phyloP scores from a whole-genome alignment of 23 red algal genomes.

The Cyanidiococcus yangmingshanensis region DNA sequence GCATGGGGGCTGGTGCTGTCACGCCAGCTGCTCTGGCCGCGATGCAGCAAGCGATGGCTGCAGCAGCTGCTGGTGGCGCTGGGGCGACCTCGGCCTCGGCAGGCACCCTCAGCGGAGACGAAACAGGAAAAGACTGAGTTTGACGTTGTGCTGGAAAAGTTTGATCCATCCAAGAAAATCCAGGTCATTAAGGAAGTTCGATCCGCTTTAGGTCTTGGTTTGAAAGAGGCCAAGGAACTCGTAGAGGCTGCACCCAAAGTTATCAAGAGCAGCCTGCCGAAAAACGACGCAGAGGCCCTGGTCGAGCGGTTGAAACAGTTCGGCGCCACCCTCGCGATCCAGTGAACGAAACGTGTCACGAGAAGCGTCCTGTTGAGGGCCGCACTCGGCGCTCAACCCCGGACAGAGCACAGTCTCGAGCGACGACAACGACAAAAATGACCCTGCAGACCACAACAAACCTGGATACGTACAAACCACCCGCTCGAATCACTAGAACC shows the following conservation, averaged over 20 bases:
- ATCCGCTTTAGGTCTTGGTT: conserved; percentile 67
- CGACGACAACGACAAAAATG: too few species aligned
- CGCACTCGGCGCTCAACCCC: background rate
- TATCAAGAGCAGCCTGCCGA: conserved; percentile 69
- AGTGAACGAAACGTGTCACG: too few species aligned
- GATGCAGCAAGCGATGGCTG: conserved; percentile 24
- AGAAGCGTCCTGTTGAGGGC: background rate
- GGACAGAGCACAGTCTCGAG: too few species aligned
- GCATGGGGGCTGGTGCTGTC: conserved; percentile 35
- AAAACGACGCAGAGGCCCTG: conserved; percentile 84
- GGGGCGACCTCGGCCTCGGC: conserved; percentile 5
- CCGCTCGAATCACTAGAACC: background rate
- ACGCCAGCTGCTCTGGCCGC: conserved; percentile 58
- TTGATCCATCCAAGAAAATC: conserved; percentile 96
- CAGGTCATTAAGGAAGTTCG: conserved; percentile 96
- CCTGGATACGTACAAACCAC: too few species aligned
- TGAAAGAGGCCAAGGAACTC: conserved; percentile 99
- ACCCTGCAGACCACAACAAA: too few species aligned
- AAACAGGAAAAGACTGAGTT: conserved; percentile 86
- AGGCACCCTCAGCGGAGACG: conserved; percentile 27
- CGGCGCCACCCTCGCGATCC: conserved; percentile 67
- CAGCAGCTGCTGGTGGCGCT: background rate
- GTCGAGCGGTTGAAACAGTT: conserved; percentile 59
- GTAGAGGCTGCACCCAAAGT: conserved; percentile 95
- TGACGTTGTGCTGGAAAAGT: conserved; percentile 74